phyloP scores from a whole-genome alignment of 2,329 filamentous ascomycete species.

The Pyrenochaeta sp. region DNA sequence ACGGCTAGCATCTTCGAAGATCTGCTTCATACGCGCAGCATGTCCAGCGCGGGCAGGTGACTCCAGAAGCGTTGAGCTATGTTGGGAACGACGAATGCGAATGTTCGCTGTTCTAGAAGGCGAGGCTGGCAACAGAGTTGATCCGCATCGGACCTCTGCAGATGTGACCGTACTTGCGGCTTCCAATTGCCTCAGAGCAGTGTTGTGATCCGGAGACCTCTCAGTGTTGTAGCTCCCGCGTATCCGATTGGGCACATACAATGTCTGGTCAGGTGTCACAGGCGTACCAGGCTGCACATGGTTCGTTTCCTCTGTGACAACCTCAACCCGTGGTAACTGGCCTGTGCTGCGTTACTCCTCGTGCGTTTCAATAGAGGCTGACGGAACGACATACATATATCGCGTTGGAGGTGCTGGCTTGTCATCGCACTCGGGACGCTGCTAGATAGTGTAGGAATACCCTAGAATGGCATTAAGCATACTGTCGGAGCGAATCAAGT shows the following conservation, averaged over 20 bases:
- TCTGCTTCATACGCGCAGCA: conserved; percentile 36
- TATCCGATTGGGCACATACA: neutral
- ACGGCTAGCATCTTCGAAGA: conserved; percentile 33
- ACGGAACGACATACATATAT: neutral
- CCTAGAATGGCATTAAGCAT: conserved; percentile 16
- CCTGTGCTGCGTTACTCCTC: conserved; percentile 3
- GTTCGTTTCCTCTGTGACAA: conserved; percentile 6
- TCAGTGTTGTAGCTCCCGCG: conserved; percentile 1
- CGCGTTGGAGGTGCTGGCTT: neutral
- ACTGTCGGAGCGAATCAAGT: neutral
- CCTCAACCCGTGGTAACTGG: neutral
- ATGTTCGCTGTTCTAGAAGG: conserved; percentile 27
- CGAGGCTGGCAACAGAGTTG: conserved; percentile 4
- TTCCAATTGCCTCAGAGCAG: conserved; percentile 8
- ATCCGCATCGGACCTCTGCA: neutral
- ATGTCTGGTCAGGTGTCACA: conserved; percentile 11
- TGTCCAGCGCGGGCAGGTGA: conserved; percentile 44
- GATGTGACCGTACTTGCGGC: neutral
- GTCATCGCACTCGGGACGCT: neutral
- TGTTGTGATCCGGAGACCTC: conserved; percentile 4
- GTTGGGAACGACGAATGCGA: conserved; percentile 32
- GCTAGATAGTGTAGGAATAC: conserved; percentile 1
- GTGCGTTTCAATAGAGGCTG: neutral
- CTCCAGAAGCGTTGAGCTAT: conserved; percentile 26
- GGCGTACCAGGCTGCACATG: conserved; percentile 5